Conservation (phyloP, 176 grass and related monocot genomes). For the Musa beccarii region DNA sequence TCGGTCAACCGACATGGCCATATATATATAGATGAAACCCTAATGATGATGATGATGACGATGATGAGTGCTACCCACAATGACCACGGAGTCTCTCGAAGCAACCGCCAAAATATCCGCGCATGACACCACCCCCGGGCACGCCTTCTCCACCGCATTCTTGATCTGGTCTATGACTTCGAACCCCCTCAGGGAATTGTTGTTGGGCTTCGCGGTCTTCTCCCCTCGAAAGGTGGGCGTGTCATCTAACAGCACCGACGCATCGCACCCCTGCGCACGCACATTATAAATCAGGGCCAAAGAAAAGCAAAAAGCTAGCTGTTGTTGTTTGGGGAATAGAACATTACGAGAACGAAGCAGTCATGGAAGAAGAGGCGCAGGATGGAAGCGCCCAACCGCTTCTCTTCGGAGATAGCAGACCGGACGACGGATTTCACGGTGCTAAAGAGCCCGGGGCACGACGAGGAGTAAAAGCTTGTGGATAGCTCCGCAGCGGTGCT, state of each 20-base stretch:
- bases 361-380: conserved; percentile 81
- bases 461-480: conserved; percentile 30
- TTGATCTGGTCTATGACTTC: conserved; percentile 57
- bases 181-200: conserved; percentile 31
- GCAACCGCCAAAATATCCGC: conserved; percentile 44
- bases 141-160: conserved; percentile 29
- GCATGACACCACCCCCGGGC: conserved; percentile 47
- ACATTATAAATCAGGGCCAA: background rate
- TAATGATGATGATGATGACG: too few species aligned
- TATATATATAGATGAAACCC: too few species aligned
- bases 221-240: conserved; percentile 25
- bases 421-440: conserved; percentile 33
- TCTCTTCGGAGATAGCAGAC: conserved; percentile 21
- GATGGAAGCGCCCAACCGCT: conserved; percentile 40
- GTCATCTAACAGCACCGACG: conserved; percentile 38
- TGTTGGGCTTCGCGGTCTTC: conserved; percentile 35
- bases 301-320: background rate
- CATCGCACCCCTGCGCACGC: conserved; percentile 46
- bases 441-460: conserved; percentile 34
- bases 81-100: conserved; percentile 41
- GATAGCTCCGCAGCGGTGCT: conserved; percentile 8
- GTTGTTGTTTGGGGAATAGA: background rate
- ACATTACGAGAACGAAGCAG: conserved; percentile 55
- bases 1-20: too few species aligned
- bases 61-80: background rate